phyloP scores from a whole-genome alignment of 768 basidiomycete species.

The Cubamyces lactineus region DNA sequence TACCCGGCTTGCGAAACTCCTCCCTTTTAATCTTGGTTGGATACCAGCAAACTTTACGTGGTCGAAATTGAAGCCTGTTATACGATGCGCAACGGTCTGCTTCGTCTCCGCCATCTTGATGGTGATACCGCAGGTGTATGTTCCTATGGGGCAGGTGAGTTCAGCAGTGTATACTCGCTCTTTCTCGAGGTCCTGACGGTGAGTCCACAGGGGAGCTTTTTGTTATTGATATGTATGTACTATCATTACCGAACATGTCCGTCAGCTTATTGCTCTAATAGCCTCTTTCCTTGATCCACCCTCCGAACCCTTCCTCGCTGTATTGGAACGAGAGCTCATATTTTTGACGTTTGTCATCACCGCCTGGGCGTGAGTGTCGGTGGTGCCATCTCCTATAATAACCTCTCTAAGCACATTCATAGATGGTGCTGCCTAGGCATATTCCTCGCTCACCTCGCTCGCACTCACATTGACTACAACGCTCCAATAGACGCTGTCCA shows the following conservation, averaged over 20 bases:
- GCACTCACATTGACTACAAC: slow-evolving; percentile 44
- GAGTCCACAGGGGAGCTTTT: slow-evolving; percentile 55
- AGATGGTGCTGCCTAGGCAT: slow-evolving; percentile 75
- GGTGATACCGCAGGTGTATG: slow-evolving; percentile 52
- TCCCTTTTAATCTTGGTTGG: slow-evolving; percentile 51
- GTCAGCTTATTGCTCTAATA: slow-evolving; percentile 27
- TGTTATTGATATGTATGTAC: slow-evolving; percentile 60
- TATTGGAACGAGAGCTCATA: slow-evolving; percentile 65
- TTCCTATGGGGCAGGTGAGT: slow-evolving; percentile 59
- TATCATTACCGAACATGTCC: background rate
- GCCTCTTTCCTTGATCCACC: slow-evolving; percentile 71
- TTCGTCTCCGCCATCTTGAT: slow-evolving; percentile 66
- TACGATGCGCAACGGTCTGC: slow-evolving; percentile 63
- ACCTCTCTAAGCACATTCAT: background rate
- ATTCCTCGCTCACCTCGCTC: slow-evolving; percentile 59
- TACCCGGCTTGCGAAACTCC: slow-evolving; percentile 2
- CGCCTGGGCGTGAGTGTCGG: slow-evolving; percentile 61
- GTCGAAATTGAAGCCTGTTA: slow-evolving; percentile 62
- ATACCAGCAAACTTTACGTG: slow-evolving; percentile 58
- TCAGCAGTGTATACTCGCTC: background rate
- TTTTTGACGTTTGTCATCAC: slow-evolving; percentile 51
- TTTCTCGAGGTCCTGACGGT: background rate
- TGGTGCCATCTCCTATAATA: background rate
- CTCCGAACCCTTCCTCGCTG: slow-evolving; percentile 65
- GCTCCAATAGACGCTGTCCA: slow-evolving; percentile 45